A percentile compares a stretch with the other conserved stretches of the same genome.
These are phyloP conservation scores for Dictyostelium citrinum DNA, from an alignment of 78 protist genomes.

Conservation along the genomic window DNA sequence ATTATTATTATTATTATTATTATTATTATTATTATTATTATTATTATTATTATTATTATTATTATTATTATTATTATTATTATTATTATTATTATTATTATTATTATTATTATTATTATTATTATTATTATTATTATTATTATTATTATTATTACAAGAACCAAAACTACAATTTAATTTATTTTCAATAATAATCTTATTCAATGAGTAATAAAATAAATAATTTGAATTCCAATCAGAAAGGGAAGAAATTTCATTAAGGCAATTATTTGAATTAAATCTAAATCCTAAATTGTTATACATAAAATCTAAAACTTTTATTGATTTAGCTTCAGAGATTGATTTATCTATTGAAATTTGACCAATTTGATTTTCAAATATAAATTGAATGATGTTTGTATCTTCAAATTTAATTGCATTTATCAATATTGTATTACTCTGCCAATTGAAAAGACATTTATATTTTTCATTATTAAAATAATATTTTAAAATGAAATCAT, in stretches of 20 bases:
- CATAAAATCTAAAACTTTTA: neutral
- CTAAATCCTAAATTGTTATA: neutral
- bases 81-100: too few species aligned
- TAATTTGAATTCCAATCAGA: neutral
- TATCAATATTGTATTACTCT: neutral
- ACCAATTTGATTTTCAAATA: neutral
- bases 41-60: too few species aligned
- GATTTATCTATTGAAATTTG: neutral
- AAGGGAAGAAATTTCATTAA: neutral
- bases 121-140: too few species aligned
- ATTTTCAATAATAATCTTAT: neutral
- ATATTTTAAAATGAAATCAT: neutral
- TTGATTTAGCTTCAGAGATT: neutral
- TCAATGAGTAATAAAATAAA: neutral
- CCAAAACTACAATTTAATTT: too few species aligned
- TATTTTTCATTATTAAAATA: neutral
- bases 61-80: too few species aligned
- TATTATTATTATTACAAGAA: too few species aligned
- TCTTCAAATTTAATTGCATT: neutral
- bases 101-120: too few species aligned
- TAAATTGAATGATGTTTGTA: neutral
- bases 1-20: too few species aligned
- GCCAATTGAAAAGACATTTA: neutral
- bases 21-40: too few species aligned
- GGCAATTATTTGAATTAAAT: neutral